Evolutionary conservation across 352 stramenopile species (phyloP).

Genomic region (Pythium biforme): DNA sequence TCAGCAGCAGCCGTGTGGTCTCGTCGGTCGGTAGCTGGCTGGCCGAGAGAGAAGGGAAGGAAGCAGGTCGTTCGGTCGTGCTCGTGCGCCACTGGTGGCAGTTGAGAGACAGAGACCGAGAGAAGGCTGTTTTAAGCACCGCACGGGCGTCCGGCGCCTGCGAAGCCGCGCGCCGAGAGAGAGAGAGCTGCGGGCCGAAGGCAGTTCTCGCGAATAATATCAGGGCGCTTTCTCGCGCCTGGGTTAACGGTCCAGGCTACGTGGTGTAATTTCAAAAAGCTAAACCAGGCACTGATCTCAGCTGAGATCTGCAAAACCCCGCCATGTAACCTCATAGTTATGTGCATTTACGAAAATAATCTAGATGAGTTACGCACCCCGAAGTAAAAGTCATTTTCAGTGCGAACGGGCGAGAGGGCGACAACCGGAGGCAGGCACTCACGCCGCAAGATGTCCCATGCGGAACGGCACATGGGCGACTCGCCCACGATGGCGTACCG

Average conservation of each 20-base stretch:
- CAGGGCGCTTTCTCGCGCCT: slow-evolving; percentile 1
- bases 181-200: neutral
- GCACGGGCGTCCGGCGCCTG: neutral
- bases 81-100: neutral
- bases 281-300: slow-evolving; percentile 17
- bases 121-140: slow-evolving; percentile 16
- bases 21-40: too few species aligned
- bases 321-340: neutral
- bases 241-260: slow-evolving; percentile 17
- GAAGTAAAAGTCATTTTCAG: neutral
- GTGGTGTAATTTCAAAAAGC: slow-evolving; percentile 10
- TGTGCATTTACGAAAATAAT: neutral
- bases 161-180: slow-evolving; percentile 2
- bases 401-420: too few species aligned
- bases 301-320: neutral
- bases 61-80: too few species aligned
- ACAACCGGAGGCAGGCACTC: too few species aligned
- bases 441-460: neutral
- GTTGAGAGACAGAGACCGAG: neutral
- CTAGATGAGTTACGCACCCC: slow-evolving; percentile 10
- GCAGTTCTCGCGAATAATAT: slow-evolving; percentile 6
- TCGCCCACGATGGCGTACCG: too few species aligned
- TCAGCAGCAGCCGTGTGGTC: too few species aligned
- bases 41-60: neutral
- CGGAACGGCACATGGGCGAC: neutral